A percentile compares a stretch with the other conserved stretches of the same genome.
Evolutionary conservation across 1,284 basidiomycete species (phyloP).

Genomic region (Microbotryum silenes-acaulis): DNA sequence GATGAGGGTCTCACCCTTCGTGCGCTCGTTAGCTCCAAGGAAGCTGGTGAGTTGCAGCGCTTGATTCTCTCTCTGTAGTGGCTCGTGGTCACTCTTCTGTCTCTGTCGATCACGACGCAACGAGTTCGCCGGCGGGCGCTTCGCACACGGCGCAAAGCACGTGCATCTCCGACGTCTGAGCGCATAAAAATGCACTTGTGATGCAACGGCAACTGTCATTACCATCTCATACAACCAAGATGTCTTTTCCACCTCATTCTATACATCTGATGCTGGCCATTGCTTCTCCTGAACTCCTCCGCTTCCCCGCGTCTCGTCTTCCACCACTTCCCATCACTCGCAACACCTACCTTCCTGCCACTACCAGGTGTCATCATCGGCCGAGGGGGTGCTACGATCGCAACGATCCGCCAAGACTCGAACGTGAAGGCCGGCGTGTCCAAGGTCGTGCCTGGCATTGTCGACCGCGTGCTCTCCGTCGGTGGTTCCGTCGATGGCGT

Average conservation of each 20-base stretch:
- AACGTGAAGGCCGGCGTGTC: constrained; percentile 97
- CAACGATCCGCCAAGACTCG: constrained; percentile 85
- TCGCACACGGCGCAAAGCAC: no score
- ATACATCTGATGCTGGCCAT: no score
- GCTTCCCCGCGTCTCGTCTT: not conserved
- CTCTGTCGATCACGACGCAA: no score
- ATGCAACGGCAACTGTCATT: no score
- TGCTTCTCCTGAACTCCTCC: not conserved
- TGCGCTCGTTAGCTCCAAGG: constrained; percentile 89
- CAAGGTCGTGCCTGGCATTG: constrained; percentile 94
- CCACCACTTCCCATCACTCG: no score
- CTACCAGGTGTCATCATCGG: constrained; percentile 79
- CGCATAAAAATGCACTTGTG: no score
- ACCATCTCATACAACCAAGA: no score
- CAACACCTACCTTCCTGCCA: not conserved
- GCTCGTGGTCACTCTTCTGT: no score
- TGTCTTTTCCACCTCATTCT: no score
- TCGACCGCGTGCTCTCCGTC: constrained; percentile 93
- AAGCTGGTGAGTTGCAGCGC: constrained; percentile 49
- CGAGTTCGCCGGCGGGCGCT: no score
- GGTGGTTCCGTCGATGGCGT: constrained; percentile 84
- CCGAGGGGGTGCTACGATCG: constrained; percentile 93
- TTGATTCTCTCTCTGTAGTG: no score
- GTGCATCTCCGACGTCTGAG: no score
- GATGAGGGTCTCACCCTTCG: constrained; percentile 73